Base-by-base conservation (phyloP, 148 eudicot species). In the Diospyros lotus region DNA sequence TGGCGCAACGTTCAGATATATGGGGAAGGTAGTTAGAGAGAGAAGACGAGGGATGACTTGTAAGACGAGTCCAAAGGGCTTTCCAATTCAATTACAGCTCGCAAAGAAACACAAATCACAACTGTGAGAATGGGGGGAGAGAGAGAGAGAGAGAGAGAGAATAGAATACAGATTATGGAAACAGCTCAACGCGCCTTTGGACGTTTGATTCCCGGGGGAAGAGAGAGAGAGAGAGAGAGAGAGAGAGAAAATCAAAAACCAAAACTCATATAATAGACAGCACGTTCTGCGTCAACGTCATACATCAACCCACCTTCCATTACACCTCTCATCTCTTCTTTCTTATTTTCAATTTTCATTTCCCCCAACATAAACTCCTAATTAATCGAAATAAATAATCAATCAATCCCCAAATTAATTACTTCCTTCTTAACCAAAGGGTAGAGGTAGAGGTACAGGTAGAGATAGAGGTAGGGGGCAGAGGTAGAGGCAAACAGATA, bases 161-260 rank as follows among this genome's bases (percentile, higher is more conserved):
- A 69, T 17, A 60, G 38, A 9, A 45, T 48, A 46, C 1, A 63
- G 28, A 52, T 72, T 44, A 66, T 62, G 70, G 71, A 51, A 80
- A 85, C 80, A 85, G 82, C 85, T 80, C 88, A 82, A 85, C 88
- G 78, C 88, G 88, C 75, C 73, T 76, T 77, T 75, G 74, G 72
- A 28, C 28, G 66, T 73, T 66, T 63, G 63, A 56, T 75, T 68
- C 48, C 28, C 64, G 58, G 28, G 28, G 28, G 28, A 0, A 28
- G 28, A 28, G 28, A 28, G 28, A 28, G 28, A 0, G 28, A 0
- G 28, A 0, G 28, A 0, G 28, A 0, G 28, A 0, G 28, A 28
- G 28, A 28, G 28, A 52, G 1, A 28, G 28, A 28, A 28, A 28
- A 28, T 28, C 28, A 28, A 28, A 28, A 28, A 28, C 28, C 28